phyloP scores from a whole-genome alignment of 176 grass and related monocot species.

The Alloteropsis semialata region DNA sequence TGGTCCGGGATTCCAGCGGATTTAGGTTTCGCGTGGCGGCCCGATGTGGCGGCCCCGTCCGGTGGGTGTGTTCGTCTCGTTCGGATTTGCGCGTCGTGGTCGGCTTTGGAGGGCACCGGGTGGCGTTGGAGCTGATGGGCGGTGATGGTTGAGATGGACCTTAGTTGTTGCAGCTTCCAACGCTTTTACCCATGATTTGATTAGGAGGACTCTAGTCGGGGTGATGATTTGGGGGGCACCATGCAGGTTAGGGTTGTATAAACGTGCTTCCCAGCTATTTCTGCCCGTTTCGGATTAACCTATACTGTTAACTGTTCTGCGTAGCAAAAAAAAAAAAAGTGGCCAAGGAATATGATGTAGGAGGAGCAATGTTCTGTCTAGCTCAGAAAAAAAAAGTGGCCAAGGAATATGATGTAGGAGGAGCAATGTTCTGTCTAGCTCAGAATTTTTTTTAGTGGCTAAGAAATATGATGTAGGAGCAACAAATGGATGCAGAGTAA shows the following conservation, averaged over 20 bases:
- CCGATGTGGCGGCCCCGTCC: neutral
- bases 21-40: neutral
- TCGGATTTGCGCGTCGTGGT: neutral
- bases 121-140: neutral
- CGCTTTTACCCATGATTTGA: neutral
- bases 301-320: no score
- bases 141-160: neutral
- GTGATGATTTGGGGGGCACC: neutral
- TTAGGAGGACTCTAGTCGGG: neutral
- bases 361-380: no score
- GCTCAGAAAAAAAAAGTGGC: no score
- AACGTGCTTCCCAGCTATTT: neutral
- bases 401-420: no score
- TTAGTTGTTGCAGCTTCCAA: neutral
- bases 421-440: no score
- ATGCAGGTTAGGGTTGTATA: neutral
- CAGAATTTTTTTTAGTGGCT: neutral
- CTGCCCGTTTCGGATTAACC: no score
- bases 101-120: neutral
- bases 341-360: no score
- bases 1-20: neutral
- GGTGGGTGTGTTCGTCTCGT: rapidly evolving
- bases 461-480: neutral
- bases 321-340: no score
- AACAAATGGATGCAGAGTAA: neutral